Conservation (phyloP, 768 basidiomycete genomes). For the Suillus sp. region DNA sequence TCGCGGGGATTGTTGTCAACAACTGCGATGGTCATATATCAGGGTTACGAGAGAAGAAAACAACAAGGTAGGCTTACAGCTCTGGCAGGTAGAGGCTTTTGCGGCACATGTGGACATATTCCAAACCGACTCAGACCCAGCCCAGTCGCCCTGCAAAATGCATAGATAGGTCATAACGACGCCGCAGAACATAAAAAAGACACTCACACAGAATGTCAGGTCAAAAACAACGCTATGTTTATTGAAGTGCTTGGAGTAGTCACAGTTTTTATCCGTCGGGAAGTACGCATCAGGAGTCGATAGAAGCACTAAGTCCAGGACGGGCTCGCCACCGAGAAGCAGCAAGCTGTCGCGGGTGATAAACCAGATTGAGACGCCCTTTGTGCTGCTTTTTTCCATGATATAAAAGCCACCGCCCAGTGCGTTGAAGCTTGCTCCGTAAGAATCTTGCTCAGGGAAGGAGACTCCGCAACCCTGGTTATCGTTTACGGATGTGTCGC, state of each 20-base stretch:
- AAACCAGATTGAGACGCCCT: conserved; percentile 60
- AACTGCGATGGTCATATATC: conserved; percentile 34
- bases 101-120: conserved; percentile 42
- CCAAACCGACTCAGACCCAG: conserved; percentile 40
- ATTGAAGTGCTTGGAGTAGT: conserved; percentile 55
- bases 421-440: conserved; percentile 50
- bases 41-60: not conserved
- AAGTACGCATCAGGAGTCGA: conserved; percentile 50
- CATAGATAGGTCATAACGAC: not conserved
- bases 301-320: not conserved
- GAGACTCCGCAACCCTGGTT: conserved; percentile 66
- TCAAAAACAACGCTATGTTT: conserved; percentile 58
- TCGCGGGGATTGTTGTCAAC: conserved; percentile 60
- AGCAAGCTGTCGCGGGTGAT: conserved; percentile 54
- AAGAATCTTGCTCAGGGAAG: conserved; percentile 41
- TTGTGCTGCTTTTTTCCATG: conserved; percentile 41
- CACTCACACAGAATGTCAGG: conserved; percentile 60
- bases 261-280: conserved; percentile 42
- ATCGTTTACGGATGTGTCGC: conserved; percentile 49
- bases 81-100: conserved; percentile 35
- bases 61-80: conserved; percentile 43
- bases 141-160: conserved; percentile 52
- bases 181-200: not conserved
- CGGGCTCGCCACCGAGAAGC: not conserved
- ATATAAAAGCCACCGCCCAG: conserved; percentile 64